Evolutionary conservation across 176 grass and related monocot species (phyloP), one percentile per base, ranked within the genome.

Genomic region (Guadua angustifolia): DNA sequence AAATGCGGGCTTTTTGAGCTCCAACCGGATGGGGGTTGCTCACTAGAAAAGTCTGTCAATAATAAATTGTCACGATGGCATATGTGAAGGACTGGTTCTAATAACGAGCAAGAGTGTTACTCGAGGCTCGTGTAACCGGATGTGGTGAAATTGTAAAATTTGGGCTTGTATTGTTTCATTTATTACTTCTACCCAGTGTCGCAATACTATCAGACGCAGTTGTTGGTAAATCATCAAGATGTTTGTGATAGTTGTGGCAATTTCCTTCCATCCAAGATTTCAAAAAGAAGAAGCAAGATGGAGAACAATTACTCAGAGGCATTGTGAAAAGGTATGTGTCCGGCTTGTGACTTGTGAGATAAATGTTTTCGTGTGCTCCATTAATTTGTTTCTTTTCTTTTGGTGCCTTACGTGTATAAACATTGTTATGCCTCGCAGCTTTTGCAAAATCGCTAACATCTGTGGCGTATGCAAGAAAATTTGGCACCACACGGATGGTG

Each of bases 51-150:
- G 18, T 26, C 89, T 87, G 77, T 73, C 55, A 82, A 82, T 24
- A 62, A 74, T 85, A 91, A 44, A n/a, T 80, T 83, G 69, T 73
- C 45, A 17, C 29, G n/a, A n/a, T n/a, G n/a, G n/a, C n/a, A n/a
- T n/a, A 84, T 83, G 53, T 88, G 92, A 85, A 79, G 42, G 50
- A 87, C 88, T 78, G 90, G 81, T 60, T 95, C 82, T 26, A 95
- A 88, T 85, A 89, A 85, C 5, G 88, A 92, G 24, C 90, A 95
- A 42, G 93, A 92, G 69, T 92, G 90, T 56, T 90, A 95, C 81
- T 90, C 90, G 62, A 90, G 36, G 50, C 77, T 71, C 85, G 86
- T 88, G 90, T 84, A 92, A 79, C 5, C 14, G 15, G 53, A 66
- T 46, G 21, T 4, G 7, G 3, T 66, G 45, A 57, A 72, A 35